Evolutionary conservation across 352 stramenopile genomes (phyloP).

Genomic region (Pythium coloratum): DNA sequence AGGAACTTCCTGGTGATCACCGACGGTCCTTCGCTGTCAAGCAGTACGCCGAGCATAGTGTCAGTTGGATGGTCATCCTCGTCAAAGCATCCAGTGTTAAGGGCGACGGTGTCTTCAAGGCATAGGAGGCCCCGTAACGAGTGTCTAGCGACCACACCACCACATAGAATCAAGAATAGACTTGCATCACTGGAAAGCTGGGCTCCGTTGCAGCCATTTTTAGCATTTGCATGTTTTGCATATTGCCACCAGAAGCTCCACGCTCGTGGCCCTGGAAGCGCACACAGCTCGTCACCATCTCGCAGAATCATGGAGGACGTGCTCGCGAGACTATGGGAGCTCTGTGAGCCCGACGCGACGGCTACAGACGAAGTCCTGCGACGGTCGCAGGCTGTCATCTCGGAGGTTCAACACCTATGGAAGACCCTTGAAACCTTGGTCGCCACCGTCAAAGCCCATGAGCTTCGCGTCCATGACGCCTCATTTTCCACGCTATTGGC

Average conservation of each 20-base stretch:
- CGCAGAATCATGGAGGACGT: constrained; percentile 24
- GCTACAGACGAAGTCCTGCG: background rate
- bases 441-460: constrained; percentile 31
- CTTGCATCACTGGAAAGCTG: background rate
- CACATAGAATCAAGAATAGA: background rate
- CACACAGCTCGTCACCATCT: background rate
- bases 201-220: background rate
- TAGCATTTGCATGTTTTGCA: background rate
- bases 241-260: background rate
- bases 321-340: constrained; percentile 21
- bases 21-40: too few relatives aligned
- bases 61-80: too few relatives aligned
- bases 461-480: constrained; percentile 38
- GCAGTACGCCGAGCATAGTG: too few relatives aligned
- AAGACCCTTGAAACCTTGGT: constrained; percentile 50
- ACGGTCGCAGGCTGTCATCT: constrained; percentile 23
- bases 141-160: background rate
- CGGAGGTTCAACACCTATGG: constrained; percentile 56
- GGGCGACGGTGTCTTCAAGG: too few relatives aligned
- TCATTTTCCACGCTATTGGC: constrained; percentile 44
- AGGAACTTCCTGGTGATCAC: too few relatives aligned
- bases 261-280: background rate
- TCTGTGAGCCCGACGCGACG: constrained; percentile 3
- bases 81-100: too few relatives aligned
- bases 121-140: background rate